phyloP scores from a whole-genome alignment of 495 filamentous ascomycete genomes.

The Bathelium albidoporum region DNA sequence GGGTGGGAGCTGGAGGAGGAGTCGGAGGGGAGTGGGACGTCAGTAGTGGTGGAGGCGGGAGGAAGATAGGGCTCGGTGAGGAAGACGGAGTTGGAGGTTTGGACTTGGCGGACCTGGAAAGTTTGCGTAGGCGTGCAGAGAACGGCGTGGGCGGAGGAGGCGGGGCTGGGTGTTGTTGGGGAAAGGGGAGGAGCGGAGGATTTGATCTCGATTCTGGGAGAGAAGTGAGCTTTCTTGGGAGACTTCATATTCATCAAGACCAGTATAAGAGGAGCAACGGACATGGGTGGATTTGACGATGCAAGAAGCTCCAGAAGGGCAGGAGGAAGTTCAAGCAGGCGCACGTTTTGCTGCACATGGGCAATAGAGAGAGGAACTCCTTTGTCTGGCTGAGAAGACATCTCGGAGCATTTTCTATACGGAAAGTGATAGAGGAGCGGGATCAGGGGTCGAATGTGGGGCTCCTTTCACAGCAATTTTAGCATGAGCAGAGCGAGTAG shows the following conservation, averaged over 20 bases:
- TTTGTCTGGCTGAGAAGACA: neutral
- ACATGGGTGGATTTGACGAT: conserved; percentile 19
- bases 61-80: conserved; percentile 57
- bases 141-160: conserved; percentile 52
- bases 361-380: neutral
- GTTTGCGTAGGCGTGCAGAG: conserved; percentile 60
- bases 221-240: conserved; percentile 14
- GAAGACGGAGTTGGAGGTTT: conserved; percentile 80
- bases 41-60: too few species aligned
- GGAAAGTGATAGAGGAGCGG: neutral
- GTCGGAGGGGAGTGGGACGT: conserved; percentile 28
- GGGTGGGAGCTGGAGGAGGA: conserved; percentile 24
- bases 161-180: conserved; percentile 17
- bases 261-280: conserved; percentile 28
- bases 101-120: conserved; percentile 77
- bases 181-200: conserved; percentile 30
- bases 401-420: neutral
- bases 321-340: conserved; percentile 70
- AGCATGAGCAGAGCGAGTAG: neutral
- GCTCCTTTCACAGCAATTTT: neutral
- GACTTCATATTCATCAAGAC: too few species aligned
- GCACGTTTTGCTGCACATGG: conserved; percentile 45
- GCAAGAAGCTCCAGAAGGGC: conserved; percentile 56
- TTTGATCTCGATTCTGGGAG: conserved; percentile 55
- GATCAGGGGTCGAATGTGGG: neutral